These are phyloP conservation scores for Phytomonas sp. DNA, from an alignment of 208 protist species.

Conservation along the genomic window DNA sequence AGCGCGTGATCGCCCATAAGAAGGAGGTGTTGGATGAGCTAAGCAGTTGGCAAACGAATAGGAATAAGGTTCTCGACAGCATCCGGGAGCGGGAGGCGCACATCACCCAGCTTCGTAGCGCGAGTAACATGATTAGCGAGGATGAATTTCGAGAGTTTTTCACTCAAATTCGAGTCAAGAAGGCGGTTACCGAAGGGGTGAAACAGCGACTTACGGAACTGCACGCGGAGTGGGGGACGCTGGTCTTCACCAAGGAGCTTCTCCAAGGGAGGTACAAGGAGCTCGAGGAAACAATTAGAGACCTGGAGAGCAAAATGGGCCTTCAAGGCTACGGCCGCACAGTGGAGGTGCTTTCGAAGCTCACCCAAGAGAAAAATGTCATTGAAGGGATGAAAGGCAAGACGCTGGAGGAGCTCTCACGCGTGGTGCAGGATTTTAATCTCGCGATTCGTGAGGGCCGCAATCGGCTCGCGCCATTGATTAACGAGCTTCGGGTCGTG, in stretches of 20 bases:
- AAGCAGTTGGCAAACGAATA: conserved; percentile 67
- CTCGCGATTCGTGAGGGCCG: conserved; percentile 76
- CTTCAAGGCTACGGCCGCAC: conserved; percentile 81
- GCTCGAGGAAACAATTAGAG: conserved; percentile 59
- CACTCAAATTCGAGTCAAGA: conserved; percentile 77
- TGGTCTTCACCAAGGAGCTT: conserved; percentile 74
- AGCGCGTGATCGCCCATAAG: conserved; percentile 61
- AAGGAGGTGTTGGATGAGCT: conserved; percentile 60
- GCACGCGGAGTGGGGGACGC: conserved; percentile 79
- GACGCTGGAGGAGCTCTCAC: conserved; percentile 85
- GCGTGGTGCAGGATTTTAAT: conserved; percentile 83
- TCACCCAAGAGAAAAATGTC: conserved; percentile 75
- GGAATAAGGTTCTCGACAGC: conserved; percentile 48
- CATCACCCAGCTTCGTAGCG: conserved; percentile 66
- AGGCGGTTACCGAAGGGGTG: conserved; percentile 79
- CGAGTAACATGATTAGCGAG: conserved; percentile 77
- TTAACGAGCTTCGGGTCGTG: conserved; percentile 81
- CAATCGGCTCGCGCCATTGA: conserved; percentile 78
- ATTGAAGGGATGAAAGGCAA: conserved; percentile 86
- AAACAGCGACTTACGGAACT: conserved; percentile 63
- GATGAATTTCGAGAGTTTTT: conserved; percentile 83
- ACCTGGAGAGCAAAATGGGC: conserved; percentile 81
- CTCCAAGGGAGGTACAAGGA: conserved; percentile 67
- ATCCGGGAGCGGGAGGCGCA: conserved; percentile 71
- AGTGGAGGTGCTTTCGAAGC: conserved; percentile 66